Conservation (phyloP, 495 filamentous ascomycete species). For the Trichoderma orchidacearum region DNA sequence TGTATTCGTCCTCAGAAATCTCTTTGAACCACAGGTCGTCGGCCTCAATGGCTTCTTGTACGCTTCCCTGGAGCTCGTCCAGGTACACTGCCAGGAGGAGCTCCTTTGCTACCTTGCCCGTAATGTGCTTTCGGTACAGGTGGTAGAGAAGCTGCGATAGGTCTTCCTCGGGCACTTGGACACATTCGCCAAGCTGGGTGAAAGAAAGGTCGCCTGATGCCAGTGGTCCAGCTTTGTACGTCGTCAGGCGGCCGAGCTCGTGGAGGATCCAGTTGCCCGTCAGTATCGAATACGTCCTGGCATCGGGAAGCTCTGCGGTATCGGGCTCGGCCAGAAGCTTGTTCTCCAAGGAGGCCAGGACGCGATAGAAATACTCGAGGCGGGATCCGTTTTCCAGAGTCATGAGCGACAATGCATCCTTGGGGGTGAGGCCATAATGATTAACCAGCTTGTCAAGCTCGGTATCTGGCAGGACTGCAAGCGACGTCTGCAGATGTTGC, state of each 20-base stretch:
- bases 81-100: slow-evolving; percentile 48
- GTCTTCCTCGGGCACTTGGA: slow-evolving; percentile 40
- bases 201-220: slow-evolving; percentile 21
- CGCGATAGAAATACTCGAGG: slow-evolving; percentile 69
- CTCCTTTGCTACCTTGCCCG: slow-evolving; percentile 60
- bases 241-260: slow-evolving; percentile 64
- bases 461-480: slow-evolving; percentile 60
- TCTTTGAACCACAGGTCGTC: slow-evolving; percentile 53
- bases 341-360: slow-evolving; percentile 40
- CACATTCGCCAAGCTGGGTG: slow-evolving; percentile 22
- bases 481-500: slow-evolving; percentile 36
- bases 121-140: slow-evolving; percentile 54
- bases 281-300: slow-evolving; percentile 17
- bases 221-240: slow-evolving; percentile 17
- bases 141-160: slow-evolving; percentile 56
- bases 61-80: slow-evolving; percentile 25
- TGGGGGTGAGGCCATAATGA: slow-evolving; percentile 53
- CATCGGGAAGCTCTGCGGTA: slow-evolving; percentile 6
- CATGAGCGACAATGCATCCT: slow-evolving; percentile 76
- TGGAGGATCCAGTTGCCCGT: slow-evolving; percentile 67
- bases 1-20: slow-evolving; percentile 45
- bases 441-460: slow-evolving; percentile 43
- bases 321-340: slow-evolving; percentile 19
- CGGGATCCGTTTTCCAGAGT: slow-evolving; percentile 67
- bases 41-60: slow-evolving; percentile 47